These are phyloP conservation scores for Ascomycota sp. DNA, from an alignment of 2,329 filamentous ascomycete species.

Conservation along the genomic window DNA sequence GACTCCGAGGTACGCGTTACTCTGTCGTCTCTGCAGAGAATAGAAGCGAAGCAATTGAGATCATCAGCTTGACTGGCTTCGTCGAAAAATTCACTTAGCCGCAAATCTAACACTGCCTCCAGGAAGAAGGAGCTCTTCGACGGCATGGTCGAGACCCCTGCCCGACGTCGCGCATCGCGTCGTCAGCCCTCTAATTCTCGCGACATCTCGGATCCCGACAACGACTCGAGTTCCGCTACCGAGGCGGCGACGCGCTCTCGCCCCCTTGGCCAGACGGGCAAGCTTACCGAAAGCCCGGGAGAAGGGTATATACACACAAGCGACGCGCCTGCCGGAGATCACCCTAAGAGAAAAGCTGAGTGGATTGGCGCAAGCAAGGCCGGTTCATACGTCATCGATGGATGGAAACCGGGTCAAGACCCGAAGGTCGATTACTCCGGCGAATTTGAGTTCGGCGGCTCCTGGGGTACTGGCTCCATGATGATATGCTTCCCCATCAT, in stretches of 20 bases:
- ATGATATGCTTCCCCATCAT: conserved; percentile 84
- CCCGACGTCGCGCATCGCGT: conserved; percentile 19
- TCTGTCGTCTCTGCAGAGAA: too few species aligned
- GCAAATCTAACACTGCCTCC: conserved; percentile 1
- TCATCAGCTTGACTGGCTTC: too few species aligned
- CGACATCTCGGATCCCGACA: conserved; percentile 23
- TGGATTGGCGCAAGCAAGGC: background rate
- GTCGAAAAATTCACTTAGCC: too few species aligned
- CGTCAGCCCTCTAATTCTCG: conserved; percentile 26
- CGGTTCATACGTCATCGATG: conserved; percentile 18
- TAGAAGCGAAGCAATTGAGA: too few species aligned
- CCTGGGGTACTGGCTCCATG: conserved; percentile 55
- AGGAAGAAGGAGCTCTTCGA: conserved; percentile 40
- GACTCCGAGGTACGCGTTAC: conserved; percentile 9
- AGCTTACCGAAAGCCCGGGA: conserved; percentile 14
- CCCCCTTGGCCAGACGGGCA: conserved; percentile 16
- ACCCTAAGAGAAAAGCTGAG: background rate
- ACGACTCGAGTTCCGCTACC: conserved; percentile 24
- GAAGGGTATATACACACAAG: conserved; percentile 27
- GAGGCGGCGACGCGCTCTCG: conserved; percentile 16
- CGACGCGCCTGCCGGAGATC: background rate
- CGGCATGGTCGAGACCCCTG: conserved; percentile 36
- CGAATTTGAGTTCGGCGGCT: conserved; percentile 68
- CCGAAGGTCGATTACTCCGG: conserved; percentile 40
- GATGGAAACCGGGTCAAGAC: conserved; percentile 36